A percentile compares a stretch with the other conserved stretches of the same genome.
phyloP scores from a whole-genome alignment of 2,329 filamentous ascomycete genomes.

The Scorias spongiosa region DNA sequence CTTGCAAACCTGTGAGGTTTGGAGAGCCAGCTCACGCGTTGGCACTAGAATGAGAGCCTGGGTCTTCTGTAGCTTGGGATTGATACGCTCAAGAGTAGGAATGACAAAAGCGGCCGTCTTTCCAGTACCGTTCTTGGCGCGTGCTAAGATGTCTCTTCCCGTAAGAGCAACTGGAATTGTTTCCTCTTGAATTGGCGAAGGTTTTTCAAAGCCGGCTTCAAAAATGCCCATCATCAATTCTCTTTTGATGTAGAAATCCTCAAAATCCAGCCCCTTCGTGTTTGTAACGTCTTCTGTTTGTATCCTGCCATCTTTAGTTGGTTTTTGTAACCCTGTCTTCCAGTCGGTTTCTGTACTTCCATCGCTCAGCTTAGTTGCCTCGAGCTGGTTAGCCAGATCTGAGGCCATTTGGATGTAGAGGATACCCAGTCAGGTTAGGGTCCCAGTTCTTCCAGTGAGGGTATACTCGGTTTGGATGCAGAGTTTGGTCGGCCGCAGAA shows the following conservation, averaged over 20 bases:
- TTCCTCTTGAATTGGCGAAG: slow-evolving; percentile 98
- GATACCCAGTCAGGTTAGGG: slow-evolving; percentile 13
- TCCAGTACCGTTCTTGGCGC: slow-evolving; percentile 96
- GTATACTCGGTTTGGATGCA: too few species aligned
- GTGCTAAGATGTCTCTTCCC: slow-evolving; percentile 83
- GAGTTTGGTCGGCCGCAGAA: too few species aligned
- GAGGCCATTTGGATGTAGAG: slow-evolving; percentile 27
- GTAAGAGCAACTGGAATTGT: slow-evolving; percentile 93
- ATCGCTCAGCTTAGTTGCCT: slow-evolving; percentile 36
- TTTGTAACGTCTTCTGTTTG: slow-evolving; percentile 97
- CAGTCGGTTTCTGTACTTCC: slow-evolving; percentile 48
- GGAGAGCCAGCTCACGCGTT: slow-evolving; percentile 89
- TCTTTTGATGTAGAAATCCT: slow-evolving; percentile 89
- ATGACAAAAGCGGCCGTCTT: slow-evolving; percentile 98
- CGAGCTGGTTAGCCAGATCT: slow-evolving; percentile 41
- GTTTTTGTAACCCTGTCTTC: slow-evolving; percentile 59
- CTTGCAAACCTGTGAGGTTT: slow-evolving; percentile 98
- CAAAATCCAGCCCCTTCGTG: slow-evolving; percentile 94
- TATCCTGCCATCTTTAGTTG: slow-evolving; percentile 58
- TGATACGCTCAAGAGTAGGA: slow-evolving; percentile 85
- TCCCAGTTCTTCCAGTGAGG: too few species aligned
- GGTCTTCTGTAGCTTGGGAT: slow-evolving; percentile 90
- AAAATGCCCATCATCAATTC: slow-evolving; percentile 98
- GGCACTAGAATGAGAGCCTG: slow-evolving; percentile 94
- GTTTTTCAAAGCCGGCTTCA: slow-evolving; percentile 96